Evolutionary conservation across 2,329 filamentous ascomycete species (phyloP).

Genomic region (Fusarium metavorans): DNA sequence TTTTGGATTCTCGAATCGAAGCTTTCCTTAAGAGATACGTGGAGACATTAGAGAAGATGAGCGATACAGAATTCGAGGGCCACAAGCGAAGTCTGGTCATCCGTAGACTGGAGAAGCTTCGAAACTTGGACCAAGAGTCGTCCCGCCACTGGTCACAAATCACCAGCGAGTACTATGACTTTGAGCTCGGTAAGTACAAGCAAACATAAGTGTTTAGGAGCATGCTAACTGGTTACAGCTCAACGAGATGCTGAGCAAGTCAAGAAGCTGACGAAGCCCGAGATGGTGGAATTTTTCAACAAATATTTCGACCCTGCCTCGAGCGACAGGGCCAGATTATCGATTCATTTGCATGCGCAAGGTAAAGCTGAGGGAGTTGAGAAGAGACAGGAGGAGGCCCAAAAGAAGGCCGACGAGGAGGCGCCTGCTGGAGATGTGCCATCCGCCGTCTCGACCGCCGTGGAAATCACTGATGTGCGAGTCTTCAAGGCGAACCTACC

Average conservation of each 20-base stretch:
- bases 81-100: constrained; percentile 92
- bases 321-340: constrained; percentile 79
- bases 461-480: constrained; percentile 81
- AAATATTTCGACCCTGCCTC: constrained; percentile 82
- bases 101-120: constrained; percentile 88
- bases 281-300: constrained; percentile 84
- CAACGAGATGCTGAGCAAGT: constrained; percentile 83
- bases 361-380: constrained; percentile 60
- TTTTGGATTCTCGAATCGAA: constrained; percentile 89
- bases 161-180: constrained; percentile 87
- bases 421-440: constrained; percentile 56
- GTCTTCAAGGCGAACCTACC: constrained; percentile 82
- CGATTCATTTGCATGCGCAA: constrained; percentile 86
- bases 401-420: constrained; percentile 50
- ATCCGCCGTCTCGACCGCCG: constrained; percentile 53
- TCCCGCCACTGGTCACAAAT: constrained; percentile 88
- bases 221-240: constrained; percentile 57
- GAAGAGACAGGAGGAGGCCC: constrained; percentile 60
- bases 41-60: constrained; percentile 78
- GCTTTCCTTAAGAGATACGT: constrained; percentile 80
- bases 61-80: constrained; percentile 84
- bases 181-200: constrained; percentile 77
- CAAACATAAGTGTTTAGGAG: no score
- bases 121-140: constrained; percentile 90
- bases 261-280: constrained; percentile 79